Evolutionary conservation across 2,329 filamentous ascomycete genomes (phyloP), one percentile per base, ranked within the genome.

Genomic region (Cercospora sesami): DNA sequence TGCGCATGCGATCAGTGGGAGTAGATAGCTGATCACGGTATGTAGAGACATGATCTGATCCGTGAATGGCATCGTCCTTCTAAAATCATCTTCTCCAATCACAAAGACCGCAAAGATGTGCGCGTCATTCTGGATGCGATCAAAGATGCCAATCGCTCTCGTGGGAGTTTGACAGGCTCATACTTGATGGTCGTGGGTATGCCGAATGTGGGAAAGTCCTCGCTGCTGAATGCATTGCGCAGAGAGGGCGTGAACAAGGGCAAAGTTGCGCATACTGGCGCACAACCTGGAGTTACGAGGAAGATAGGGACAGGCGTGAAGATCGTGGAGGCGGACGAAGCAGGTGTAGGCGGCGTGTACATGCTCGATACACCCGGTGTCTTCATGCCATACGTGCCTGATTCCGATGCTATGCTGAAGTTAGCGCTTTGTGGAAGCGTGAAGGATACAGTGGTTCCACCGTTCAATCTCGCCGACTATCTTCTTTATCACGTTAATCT

Each of bases 151-250:
- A 85, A 86, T 26, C 71, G 75, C n/a, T 77, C 80, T 28, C 78
- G 79, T 31, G 83, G 88, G 73, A 87, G 86, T 23, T 81, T 98
- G n/a, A 89, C 91, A 7, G 94, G 93, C n/a, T 86, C 93, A 73
- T 88, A 93, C 60, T 87, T 93, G 66, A 86, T 99, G 79, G 87
- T 98, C 0, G 94, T 98, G 14, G 95, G 95, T 65, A 97, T 99
- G 94, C 95, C 95, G 39, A 99, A 99, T 77, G 92, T 97, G 0
- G 95, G 95, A 39, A 99, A 99, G 81, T 96, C 92, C 58, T 93
- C 94, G 1, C 84, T 99, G n/a, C 87, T 99, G 51, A 99, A 99
- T 79, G 87, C 89, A 16, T 85, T 98, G 60, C 90, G 95, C 21
- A 86, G 84, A 48, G 83, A 85, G 18, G 92, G 93, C 48, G 86